phyloP scores from a whole-genome alignment of 352 stramenopile genomes.

The Phytophthora boehmeriae region DNA sequence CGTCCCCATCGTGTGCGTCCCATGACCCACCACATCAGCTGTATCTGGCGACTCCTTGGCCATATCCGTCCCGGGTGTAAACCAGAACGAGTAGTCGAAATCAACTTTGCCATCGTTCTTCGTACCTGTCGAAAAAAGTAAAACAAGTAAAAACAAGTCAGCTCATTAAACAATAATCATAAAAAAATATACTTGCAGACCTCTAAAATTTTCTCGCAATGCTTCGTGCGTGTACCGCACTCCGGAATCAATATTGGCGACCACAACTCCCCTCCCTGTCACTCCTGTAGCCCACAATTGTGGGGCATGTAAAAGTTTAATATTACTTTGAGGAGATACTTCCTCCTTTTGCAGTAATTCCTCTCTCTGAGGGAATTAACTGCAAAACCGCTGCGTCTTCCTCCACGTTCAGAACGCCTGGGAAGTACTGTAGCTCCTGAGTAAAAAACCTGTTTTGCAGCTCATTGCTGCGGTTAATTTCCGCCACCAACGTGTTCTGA shows the following conservation, averaged over 20 bases:
- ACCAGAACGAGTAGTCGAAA: constrained; percentile 81
- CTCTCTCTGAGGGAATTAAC: constrained; percentile 14
- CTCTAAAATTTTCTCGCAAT: constrained; percentile 53
- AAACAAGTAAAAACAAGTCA: constrained; percentile 5
- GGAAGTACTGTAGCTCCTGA: constrained; percentile 35
- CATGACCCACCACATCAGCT: constrained; percentile 71
- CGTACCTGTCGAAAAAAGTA: constrained; percentile 26
- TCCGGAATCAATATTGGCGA: constrained; percentile 77
- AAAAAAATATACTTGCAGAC: constrained; percentile 10
- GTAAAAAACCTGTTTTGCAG: constrained; percentile 25
- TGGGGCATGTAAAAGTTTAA: constrained; percentile 54
- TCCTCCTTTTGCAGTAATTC: constrained; percentile 13
- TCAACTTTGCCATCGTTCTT: constrained; percentile 33
- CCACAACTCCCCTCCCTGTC: constrained; percentile 47
- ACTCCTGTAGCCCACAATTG: constrained; percentile 49
- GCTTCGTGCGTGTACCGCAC: constrained; percentile 73
- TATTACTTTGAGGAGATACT: constrained; percentile 41
- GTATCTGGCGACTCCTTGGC: constrained; percentile 66
- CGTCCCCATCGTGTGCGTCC: constrained; percentile 72
- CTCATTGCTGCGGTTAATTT: constrained; percentile 7
- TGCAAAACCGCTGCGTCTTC: constrained; percentile 33
- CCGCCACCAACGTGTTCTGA: constrained; percentile 63
- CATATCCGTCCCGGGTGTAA: constrained; percentile 52
- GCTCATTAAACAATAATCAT: neutral
- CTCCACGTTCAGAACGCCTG: constrained; percentile 51